Conservation (phyloP, 805 yeast genomes). For the Cyberlindnera misumaiensis region DNA sequence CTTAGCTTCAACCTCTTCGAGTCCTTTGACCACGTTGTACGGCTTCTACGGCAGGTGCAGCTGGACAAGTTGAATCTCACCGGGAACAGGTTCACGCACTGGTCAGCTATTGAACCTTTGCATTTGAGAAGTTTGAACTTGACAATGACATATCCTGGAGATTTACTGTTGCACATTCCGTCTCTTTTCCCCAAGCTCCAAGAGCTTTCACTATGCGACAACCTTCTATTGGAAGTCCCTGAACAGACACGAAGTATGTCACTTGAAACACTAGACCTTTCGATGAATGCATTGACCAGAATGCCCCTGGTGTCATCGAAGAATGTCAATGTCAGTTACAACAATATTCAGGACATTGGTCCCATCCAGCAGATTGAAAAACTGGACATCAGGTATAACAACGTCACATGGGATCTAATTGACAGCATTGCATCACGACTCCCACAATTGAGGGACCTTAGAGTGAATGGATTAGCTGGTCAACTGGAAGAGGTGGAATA, state of each 20-base stretch:
- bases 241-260: not conserved
- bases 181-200: conserved; percentile 31
- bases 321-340: conserved; percentile 10
- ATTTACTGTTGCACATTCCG: conserved; percentile 10
- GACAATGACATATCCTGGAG: conserved; percentile 14
- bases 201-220: conserved; percentile 23
- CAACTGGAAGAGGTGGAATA: conserved; percentile 22
- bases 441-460: conserved; percentile 38
- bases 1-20: conserved; percentile 52
- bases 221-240: conserved; percentile 12
- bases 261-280: conserved; percentile 9
- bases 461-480: conserved; percentile 31
- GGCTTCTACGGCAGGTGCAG: conserved; percentile 28
- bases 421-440: conserved; percentile 35
- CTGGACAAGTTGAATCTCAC: conserved; percentile 42
- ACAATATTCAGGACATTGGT: conserved; percentile 16
- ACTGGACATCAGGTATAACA: conserved; percentile 49
- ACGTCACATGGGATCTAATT: conserved; percentile 42
- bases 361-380: conserved; percentile 10
- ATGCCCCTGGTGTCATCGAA: conserved; percentile 7
- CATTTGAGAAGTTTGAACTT: conserved; percentile 18
- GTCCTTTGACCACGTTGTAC: conserved; percentile 32
- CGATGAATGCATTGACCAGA: conserved; percentile 8
- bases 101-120: not conserved
- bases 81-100: conserved; percentile 39